Percentiles rank a stretch among this genome's conserved stretches.
phyloP scores from a whole-genome alignment of 2,329 filamentous ascomycete genomes.

The Leptographium wingfieldii region DNA sequence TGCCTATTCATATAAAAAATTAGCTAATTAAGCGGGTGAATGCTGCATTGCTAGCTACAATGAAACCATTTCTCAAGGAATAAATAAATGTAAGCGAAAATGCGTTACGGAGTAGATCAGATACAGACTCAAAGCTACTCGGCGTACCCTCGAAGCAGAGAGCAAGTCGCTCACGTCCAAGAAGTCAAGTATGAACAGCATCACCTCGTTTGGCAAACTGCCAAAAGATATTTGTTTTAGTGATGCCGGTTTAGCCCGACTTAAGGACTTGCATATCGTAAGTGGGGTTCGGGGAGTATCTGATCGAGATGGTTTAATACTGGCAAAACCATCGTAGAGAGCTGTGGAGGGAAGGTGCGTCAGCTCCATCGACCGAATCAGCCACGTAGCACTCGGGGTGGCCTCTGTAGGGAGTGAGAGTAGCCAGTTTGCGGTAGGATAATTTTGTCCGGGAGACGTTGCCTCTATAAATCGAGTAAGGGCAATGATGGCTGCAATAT shows the following conservation, averaged over 20 bases:
- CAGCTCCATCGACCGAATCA: not conserved
- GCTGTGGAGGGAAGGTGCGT: not conserved
- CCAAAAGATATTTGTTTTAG: slow-evolving; percentile 16
- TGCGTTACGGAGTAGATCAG: not conserved
- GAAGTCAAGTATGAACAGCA: slow-evolving; percentile 41
- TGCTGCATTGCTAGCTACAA: not conserved
- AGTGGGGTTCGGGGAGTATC: not conserved
- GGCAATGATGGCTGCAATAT: not conserved
- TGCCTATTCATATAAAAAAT: slow-evolving; percentile 28
- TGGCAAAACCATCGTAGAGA: not conserved
- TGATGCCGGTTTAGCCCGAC: not conserved
- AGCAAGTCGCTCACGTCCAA: slow-evolving; percentile 46
- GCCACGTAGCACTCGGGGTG: not conserved
- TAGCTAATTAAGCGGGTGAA: not conserved
- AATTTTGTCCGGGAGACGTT: not conserved
- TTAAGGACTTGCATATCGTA: not conserved
- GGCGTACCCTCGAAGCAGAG: slow-evolving; percentile 38
- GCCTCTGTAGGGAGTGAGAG: not conserved
- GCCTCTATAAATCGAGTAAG: not conserved
- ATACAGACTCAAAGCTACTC: not conserved
- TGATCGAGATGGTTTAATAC: not conserved
- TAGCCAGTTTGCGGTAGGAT: not conserved
- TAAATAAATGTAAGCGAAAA: not conserved
- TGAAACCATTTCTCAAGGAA: not conserved
- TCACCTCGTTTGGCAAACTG: slow-evolving; percentile 41